These are phyloP conservation scores for Alternaria sp. DNA, from an alignment of 2,329 filamentous ascomycete genomes.

Conservation along the genomic window DNA sequence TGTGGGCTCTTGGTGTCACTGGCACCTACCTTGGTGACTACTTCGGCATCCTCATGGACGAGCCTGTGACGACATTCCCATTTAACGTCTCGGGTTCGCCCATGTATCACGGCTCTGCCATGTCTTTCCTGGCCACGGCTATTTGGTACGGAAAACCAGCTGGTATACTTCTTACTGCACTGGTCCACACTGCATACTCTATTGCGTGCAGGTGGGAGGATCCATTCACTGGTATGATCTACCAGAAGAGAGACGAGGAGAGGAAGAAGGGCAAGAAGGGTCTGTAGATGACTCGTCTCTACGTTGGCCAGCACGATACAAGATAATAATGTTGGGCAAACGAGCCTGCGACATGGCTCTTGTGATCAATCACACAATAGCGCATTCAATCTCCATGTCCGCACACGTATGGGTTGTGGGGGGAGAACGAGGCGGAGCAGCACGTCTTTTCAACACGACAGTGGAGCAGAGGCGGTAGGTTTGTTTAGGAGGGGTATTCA, in stretches of 20 bases:
- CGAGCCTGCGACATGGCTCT: neutral
- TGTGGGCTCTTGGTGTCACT: slow-evolving; percentile 90
- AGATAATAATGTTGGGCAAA: neutral
- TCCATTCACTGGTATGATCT: slow-evolving; percentile 92
- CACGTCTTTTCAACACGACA: slow-evolving; percentile 18
- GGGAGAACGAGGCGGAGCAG: slow-evolving; percentile 5
- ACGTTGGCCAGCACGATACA: neutral
- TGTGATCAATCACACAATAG: neutral
- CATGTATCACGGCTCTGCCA: slow-evolving; percentile 95
- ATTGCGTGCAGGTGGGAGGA: slow-evolving; percentile 88
- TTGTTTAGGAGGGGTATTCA: slow-evolving; percentile 16
- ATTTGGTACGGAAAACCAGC: slow-evolving; percentile 87
- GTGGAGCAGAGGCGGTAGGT: slow-evolving; percentile 6
- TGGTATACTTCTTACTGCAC: slow-evolving; percentile 76
- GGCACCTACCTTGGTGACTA: slow-evolving; percentile 98
- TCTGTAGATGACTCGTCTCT: slow-evolving; percentile 8
- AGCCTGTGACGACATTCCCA: slow-evolving; percentile 92
- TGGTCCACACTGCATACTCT: slow-evolving; percentile 80
- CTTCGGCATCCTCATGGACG: slow-evolving; percentile 97
- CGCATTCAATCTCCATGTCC: neutral
- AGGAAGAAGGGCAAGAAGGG: slow-evolving; percentile 52
- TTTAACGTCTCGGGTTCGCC: slow-evolving; percentile 91
- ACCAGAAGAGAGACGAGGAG: slow-evolving; percentile 78
- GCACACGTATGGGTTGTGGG: neutral
- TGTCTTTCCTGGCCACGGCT: slow-evolving; percentile 90